A percentile compares a stretch with the other conserved stretches of the same genome.
These are phyloP conservation scores for Chalciporus piperatus DNA, from an alignment of 768 basidiomycete genomes.

Conservation along the genomic window DNA sequence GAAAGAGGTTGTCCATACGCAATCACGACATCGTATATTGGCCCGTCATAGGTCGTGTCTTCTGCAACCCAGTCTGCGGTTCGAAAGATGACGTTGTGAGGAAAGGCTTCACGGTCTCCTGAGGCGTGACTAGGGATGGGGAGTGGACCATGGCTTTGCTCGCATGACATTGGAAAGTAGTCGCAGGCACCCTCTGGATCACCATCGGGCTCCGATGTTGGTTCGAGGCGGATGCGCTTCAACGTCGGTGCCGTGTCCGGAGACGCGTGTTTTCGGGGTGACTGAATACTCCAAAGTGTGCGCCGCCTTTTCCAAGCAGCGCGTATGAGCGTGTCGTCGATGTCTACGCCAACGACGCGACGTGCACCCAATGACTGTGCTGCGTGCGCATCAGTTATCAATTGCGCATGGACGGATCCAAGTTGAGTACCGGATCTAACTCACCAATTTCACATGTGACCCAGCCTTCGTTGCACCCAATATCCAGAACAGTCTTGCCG, in stretches of 20 bases:
- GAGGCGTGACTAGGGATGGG: conserved; percentile 52
- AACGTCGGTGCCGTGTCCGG: not conserved
- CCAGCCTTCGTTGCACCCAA: conserved; percentile 87
- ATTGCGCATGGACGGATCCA: not conserved
- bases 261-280: conserved; percentile 4
- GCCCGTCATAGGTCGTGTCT: conserved; percentile 51
- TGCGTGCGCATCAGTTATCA: conserved; percentile 23
- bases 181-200: conserved; percentile 21
- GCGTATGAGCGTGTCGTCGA: conserved; percentile 72
- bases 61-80: conserved; percentile 71
- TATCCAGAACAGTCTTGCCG: conserved; percentile 65
- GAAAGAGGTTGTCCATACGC: conserved; percentile 51
- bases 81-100: conserved; percentile 75
- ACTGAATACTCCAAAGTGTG: conserved; percentile 68
- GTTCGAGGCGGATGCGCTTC: conserved; percentile 14
- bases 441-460: conserved; percentile 88
- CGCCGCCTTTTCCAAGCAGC: conserved; percentile 73
- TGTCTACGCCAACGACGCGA: conserved; percentile 81
- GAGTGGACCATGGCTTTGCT: conserved; percentile 71
- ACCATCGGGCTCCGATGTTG: not conserved
- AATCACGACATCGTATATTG: conserved; percentile 72
- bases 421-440: too few species aligned
- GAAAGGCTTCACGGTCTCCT: conserved; percentile 46
- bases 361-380: conserved; percentile 62
- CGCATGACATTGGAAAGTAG: conserved; percentile 78